phyloP scores from a whole-genome alignment of 2,329 filamentous ascomycete species.

The Colletotrichum siamense region DNA sequence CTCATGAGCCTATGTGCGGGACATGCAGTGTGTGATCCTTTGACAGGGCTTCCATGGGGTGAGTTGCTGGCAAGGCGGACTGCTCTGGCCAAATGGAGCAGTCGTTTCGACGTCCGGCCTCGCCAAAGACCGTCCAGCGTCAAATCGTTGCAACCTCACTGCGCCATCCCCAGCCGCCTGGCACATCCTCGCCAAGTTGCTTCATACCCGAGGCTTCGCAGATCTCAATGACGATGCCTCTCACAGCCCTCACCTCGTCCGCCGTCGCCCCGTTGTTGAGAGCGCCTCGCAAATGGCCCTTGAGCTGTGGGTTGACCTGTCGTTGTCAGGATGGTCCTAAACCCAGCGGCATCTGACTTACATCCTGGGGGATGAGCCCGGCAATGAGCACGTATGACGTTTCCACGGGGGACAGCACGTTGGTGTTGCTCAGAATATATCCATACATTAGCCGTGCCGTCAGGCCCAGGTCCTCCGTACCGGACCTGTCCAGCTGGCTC shows the following conservation, averaged over 20 bases:
- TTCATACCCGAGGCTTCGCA: slow-evolving; percentile 54
- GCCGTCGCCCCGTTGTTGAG: slow-evolving; percentile 54
- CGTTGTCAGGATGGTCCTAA: slow-evolving; percentile 2
- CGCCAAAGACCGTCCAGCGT: neutral
- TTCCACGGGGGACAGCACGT: slow-evolving; percentile 48
- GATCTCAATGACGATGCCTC: slow-evolving; percentile 48
- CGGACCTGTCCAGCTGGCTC: slow-evolving; percentile 52
- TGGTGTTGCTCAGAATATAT: slow-evolving; percentile 52
- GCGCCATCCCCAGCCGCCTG: slow-evolving; percentile 51
- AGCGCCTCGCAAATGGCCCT: slow-evolving; percentile 56
- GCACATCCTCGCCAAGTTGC: slow-evolving; percentile 35
- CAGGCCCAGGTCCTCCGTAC: slow-evolving; percentile 55
- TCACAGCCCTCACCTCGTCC: slow-evolving; percentile 54
- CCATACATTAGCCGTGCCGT: slow-evolving; percentile 54
- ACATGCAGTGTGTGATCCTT: neutral
- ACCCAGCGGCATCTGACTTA: slow-evolving; percentile 28
- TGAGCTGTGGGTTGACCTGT: slow-evolving; percentile 57
- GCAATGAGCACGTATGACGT: slow-evolving; percentile 58
- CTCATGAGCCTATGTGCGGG: neutral
- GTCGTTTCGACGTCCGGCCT: neutral
- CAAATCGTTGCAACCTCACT: slow-evolving; percentile 47
- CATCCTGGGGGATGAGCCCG: slow-evolving; percentile 56
- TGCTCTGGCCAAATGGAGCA: neutral
- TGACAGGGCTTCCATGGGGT: neutral
- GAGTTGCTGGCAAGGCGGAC: neutral